Evolutionary conservation across 768 basidiomycete species (phyloP).

Genomic region (Lentinula sp.): DNA sequence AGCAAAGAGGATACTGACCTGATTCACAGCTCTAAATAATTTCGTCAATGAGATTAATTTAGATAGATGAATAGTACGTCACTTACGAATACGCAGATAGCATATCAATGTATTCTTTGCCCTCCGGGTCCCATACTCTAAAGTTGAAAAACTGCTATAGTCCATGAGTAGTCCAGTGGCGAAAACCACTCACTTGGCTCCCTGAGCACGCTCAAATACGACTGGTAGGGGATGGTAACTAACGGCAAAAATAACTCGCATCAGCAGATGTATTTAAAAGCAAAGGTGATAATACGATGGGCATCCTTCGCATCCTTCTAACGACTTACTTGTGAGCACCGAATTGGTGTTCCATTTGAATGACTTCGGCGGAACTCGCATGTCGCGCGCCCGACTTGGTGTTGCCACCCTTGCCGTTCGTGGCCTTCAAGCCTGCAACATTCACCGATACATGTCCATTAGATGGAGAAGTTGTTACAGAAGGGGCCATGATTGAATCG

Average conservation of each 20-base stretch:
- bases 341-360: slow-evolving; percentile 75
- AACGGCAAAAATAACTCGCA: slow-evolving; percentile 40
- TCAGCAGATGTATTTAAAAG: slow-evolving; percentile 18
- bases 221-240: slow-evolving; percentile 96
- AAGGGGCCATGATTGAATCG: background rate
- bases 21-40: slow-evolving; percentile 70
- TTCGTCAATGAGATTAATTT: slow-evolving; percentile 7
- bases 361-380: slow-evolving; percentile 61
- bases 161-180: background rate
- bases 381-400: background rate
- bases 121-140: slow-evolving; percentile 92
- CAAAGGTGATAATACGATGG: slow-evolving; percentile 16
- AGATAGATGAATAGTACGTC: background rate
- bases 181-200: slow-evolving; percentile 68
- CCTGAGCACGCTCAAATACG: slow-evolving; percentile 86
- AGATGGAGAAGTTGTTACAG: background rate
- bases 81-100: slow-evolving; percentile 93
- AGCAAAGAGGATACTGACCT: slow-evolving; percentile 39
- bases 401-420: background rate
- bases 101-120: slow-evolving; percentile 96
- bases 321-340: slow-evolving; percentile 83
- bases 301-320: slow-evolving; percentile 8
- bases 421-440: background rate
- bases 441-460: background rate
- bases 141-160: background rate